Evolutionary conservation across 169 alveolate genomes (phyloP), one percentile per base, ranked within the genome.

Genomic region (Cyclospora cayetanensis): DNA sequence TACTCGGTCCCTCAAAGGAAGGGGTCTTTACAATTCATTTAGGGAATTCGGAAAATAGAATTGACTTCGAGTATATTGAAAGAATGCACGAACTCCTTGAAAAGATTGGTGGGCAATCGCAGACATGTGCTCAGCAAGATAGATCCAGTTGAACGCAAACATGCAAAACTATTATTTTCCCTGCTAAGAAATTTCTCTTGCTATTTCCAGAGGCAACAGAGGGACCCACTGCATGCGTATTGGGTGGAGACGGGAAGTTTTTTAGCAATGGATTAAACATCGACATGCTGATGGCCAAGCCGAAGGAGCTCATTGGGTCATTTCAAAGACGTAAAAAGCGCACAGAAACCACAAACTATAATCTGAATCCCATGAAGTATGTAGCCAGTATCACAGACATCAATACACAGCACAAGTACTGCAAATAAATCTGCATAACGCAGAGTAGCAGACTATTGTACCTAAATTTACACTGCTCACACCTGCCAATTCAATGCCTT

Each of bases 181-280:
- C 12, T 68, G 25, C 46, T 25, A 34, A 18, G 25, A 68, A n/a
- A 31, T 11, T 42, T 39, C 27, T 35, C 42, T 41, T 12, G 31
- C 27, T 9, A 1, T 82, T 22, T 60, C 41, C 60, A 85, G 83
- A 77, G 53, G 39, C 70, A 25, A 31, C 25, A n/a, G 77, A 31
- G 35, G 94, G 94, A 12, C 92, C 94, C 5, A 63, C 89, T 5
- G 94, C 94, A 5, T 91, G 94, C 66, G 90, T 91, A 2, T 2
- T 91, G 22, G 41, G 55, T 50, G 91, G 94, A 5, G 53, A 65
- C 12, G 94, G 94, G 7, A 91, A 91, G 43, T 82, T 82, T 46
- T 91, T 91, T 18, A 50, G 90, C 87, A 91, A 91, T 42, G 94
- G 94, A 29, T 65, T 91, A 11, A 63, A 55, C 66, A 42, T 66